Base-by-base conservation (phyloP, 306 rosid genomes). In the Vicia faba region DNA sequence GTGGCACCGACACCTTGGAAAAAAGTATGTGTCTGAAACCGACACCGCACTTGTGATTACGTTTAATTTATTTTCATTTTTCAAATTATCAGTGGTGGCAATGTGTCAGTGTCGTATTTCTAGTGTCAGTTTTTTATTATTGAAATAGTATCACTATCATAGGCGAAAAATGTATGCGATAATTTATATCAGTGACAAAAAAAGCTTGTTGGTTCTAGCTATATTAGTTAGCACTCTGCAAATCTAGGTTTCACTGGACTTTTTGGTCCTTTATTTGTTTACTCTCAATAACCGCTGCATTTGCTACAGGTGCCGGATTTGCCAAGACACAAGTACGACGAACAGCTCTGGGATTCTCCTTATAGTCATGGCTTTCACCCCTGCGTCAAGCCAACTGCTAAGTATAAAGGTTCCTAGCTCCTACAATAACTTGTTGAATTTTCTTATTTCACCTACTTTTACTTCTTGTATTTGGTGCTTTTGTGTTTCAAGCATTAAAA, bases 321-420 rank as follows among this genome's bases (percentile, higher is more conserved):
- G 70, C 79, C 79, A 64, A 58, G 6, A 51, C 5, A 19, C 50
- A 20, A 19, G 4, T 25, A 78, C 3, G 68, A 79, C 40, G 65
- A 72, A 15, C 64, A 82, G 59, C 95, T 86, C 41, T 88, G 96
- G 96, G 81, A 80, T 66, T 77, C 87, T 73, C 87, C 90, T 58
- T 72, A 76, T 71, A 84, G 85, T 78, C 57, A 64, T 68, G 89
- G 80, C 33, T 81, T 88, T 39, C 87, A 63, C 66, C 73, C 72
- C 2, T 91, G 97, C 74, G 76, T 85, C 77, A 85, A 82, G 84
- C 95, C 88, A 5, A 91, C 95, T 28, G 11, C 87, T 44, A 86
- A 70, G 74, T 88, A 85, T 78, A 84, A 72, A 88, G 97, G 97
- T 91, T 41, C 29, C 8, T 7, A 33, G 38, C 7, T 33, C 38